Evolutionary conservation across 805 yeast species (phyloP), one percentile per base, ranked within the genome.

Genomic region (Ogataea pignaliae): DNA sequence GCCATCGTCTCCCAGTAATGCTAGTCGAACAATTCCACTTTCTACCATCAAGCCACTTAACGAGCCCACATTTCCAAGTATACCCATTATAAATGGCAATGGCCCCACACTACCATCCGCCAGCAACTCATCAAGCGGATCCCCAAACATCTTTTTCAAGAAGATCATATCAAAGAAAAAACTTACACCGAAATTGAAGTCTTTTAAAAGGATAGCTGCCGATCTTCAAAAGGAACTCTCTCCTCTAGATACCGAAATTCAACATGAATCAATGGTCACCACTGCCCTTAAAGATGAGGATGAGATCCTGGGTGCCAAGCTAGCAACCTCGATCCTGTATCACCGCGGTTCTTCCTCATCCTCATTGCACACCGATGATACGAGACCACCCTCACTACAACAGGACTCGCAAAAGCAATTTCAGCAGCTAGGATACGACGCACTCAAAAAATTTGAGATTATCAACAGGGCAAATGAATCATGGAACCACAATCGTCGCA

Each of bases 221-320:
- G 70, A 68, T 14, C 49, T 68, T 29, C 65, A 64, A 42, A 44
- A 47, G 33, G 72, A 68, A 45, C 40, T 53, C 13, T 54, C 55
- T n/a, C 70, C 70, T 4, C 46, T 66, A 37, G 65, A 66, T 40
- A 48, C 51, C 13, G 72, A 68, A 48, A 56, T 66, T 18, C 55
- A 54, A 29, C 67, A 65, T 45, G 72, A 68, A 51, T 56, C 65
- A 11, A 47, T 58, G 29, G 57, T 64, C 13, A 65, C 70, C 0
- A 48, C 57, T 1, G 62, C 65, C 4, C 39, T 65, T 35, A 58
- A 59, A 43, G 63, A 56, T 29, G 66, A 65, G 28, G 61, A 57
- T 10, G 51, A 52, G 36, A 45, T 55, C n/a, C 39, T 57, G 15
- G 42, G 45, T 17, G 42, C 53, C 9, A 47, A 44, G 34, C 16